phyloP scores from a whole-genome alignment of 2,329 filamentous ascomycete genomes.

The Spiromastix sp. region DNA sequence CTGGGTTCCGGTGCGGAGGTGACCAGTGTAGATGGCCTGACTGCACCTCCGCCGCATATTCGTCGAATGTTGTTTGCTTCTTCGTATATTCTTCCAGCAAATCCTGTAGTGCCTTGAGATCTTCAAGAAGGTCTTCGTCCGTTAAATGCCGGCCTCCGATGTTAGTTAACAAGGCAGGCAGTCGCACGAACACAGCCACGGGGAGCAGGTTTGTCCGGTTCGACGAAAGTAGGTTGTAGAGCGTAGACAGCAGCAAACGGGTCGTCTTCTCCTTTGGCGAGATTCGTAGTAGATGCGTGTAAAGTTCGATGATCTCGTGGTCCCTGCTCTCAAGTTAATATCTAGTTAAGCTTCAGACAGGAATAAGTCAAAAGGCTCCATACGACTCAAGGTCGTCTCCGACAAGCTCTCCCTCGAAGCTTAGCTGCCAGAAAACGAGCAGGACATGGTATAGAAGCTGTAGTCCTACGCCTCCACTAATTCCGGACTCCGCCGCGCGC shows the following conservation, averaged over 20 bases:
- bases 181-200: slow-evolving; percentile 72
- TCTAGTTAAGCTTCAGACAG: no score
- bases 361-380: no score
- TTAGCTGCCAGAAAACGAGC: slow-evolving; percentile 90
- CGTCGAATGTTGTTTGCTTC: slow-evolving; percentile 56
- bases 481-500: slow-evolving; percentile 53
- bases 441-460: slow-evolving; percentile 92
- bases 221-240: slow-evolving; percentile 74
- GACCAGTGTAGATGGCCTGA: slow-evolving; percentile 87
- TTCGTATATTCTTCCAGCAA: slow-evolving; percentile 79
- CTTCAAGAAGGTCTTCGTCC: slow-evolving; percentile 39
- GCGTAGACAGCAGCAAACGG: slow-evolving; percentile 75
- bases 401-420: slow-evolving; percentile 65
- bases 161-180: slow-evolving; percentile 54
- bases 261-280: slow-evolving; percentile 99
- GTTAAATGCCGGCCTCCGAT: slow-evolving; percentile 43
- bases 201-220: slow-evolving; percentile 63
- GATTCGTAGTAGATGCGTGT: slow-evolving; percentile 80
- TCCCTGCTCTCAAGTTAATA: slow-evolving; percentile 47
- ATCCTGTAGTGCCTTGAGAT: slow-evolving; percentile 40
- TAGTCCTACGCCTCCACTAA: slow-evolving; percentile 70
- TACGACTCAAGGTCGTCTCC: slow-evolving; percentile 81
- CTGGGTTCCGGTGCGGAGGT: slow-evolving; percentile 73
- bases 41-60: slow-evolving; percentile 70
- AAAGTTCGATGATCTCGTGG: slow-evolving; percentile 83